phyloP scores from a whole-genome alignment of 169 alveolate species.

The Babesia caballi region DNA sequence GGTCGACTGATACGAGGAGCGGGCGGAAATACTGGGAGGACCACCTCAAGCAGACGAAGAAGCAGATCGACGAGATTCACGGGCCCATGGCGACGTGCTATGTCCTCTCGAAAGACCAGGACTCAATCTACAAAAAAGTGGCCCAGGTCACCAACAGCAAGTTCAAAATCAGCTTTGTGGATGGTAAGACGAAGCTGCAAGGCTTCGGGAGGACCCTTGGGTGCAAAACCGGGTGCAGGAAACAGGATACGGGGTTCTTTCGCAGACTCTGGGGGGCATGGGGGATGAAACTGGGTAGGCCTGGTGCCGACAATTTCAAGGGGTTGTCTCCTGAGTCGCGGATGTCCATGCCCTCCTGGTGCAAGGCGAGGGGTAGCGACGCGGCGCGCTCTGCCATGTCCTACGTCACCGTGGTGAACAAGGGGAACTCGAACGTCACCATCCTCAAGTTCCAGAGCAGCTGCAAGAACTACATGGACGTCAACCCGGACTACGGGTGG shows the following conservation, averaged over 20 bases:
- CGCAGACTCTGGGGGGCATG: too few species aligned
- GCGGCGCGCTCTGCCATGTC: background rate
- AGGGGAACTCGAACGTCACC: conserved; percentile 42
- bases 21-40: too few species aligned
- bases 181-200: too few species aligned
- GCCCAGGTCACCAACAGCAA: background rate
- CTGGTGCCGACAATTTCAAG: too few species aligned
- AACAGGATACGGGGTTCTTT: too few species aligned
- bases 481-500: conserved; percentile 67
- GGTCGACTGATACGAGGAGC: too few species aligned
- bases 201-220: too few species aligned
- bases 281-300: too few species aligned
- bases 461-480: conserved; percentile 49
- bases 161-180: background rate
- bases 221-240: too few species aligned
- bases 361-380: background rate
- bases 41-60: background rate
- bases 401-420: conserved; percentile 48
- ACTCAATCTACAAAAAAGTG: background rate
- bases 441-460: conserved; percentile 48
- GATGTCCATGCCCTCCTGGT: background rate
- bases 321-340: too few species aligned
- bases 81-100: conserved; percentile 48
- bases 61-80: background rate
- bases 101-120: conserved; percentile 31